phyloP scores from a whole-genome alignment of 2,329 filamentous ascomycete species.

The Ceratocystis variospora region DNA sequence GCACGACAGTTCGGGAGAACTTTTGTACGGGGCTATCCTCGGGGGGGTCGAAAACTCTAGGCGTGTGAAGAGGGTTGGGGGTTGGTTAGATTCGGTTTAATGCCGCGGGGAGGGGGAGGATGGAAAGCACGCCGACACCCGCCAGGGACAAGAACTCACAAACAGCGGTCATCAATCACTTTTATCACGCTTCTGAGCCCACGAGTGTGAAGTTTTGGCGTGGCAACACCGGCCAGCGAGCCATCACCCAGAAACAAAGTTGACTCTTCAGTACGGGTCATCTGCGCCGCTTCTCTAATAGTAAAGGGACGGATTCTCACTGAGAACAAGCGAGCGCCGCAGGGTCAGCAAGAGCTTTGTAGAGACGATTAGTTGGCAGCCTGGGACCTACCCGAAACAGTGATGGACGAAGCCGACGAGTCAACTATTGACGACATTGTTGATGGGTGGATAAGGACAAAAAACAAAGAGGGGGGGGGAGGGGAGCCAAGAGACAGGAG shows the following conservation, averaged over 20 bases:
- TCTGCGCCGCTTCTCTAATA: constrained; percentile 87
- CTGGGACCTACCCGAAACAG: constrained; percentile 38
- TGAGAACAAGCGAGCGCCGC: constrained; percentile 23
- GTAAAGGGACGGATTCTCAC: constrained; percentile 60
- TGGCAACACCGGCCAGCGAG: constrained; percentile 73
- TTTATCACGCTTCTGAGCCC: constrained; percentile 88
- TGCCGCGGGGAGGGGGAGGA: too few species aligned
- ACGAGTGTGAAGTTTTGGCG: constrained; percentile 71
- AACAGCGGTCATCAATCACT: constrained; percentile 86
- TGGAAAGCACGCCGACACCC: too few species aligned
- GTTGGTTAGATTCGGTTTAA: too few species aligned
- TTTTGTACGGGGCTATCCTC: constrained; percentile 86
- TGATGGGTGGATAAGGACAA: background rate
- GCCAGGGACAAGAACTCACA: constrained; percentile 48
- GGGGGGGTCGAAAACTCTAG: constrained; percentile 87
- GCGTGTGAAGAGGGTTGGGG: background rate
- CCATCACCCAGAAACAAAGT: constrained; percentile 93
- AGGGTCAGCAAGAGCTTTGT: background rate
- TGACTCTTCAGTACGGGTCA: constrained; percentile 66
- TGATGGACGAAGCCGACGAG: constrained; percentile 44
- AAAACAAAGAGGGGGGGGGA: background rate
- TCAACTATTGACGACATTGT: constrained; percentile 23
- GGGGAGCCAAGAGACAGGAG: background rate
- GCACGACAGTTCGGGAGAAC: constrained; percentile 69
- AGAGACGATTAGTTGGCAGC: background rate